These are phyloP conservation scores for Fraxinus xanthoxyloides DNA, from an alignment of 305 asterid species.

Conservation along the genomic window DNA sequence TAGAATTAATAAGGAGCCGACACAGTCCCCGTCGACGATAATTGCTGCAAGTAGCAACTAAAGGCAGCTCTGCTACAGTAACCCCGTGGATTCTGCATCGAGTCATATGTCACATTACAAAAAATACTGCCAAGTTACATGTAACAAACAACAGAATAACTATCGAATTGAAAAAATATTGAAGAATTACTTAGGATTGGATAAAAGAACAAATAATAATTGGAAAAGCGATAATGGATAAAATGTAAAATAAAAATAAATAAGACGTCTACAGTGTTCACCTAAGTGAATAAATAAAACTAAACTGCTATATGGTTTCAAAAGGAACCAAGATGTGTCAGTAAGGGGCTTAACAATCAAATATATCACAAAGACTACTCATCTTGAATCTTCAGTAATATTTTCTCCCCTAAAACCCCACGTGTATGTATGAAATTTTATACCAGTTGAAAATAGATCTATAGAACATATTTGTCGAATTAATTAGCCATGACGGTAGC, in stretches of 20 bases:
- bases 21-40: constrained; percentile 96
- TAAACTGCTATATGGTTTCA: background rate
- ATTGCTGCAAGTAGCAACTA: constrained; percentile 88
- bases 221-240: background rate
- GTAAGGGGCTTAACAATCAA: background rate
- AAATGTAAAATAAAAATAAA: background rate
- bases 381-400: background rate
- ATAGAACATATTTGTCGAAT: background rate
- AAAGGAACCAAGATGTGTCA: background rate
- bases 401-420: background rate
- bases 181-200: background rate
- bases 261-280: background rate
- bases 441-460: background rate
- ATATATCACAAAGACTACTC: background rate
- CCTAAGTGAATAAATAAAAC: background rate
- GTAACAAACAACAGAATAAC: background rate
- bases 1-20: constrained; percentile 69
- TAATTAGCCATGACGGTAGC: background rate
- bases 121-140: background rate
- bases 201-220: background rate
- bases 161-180: background rate
- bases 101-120: constrained; percentile 23
- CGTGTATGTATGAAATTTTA: background rate
- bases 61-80: constrained; percentile 91
- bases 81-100: constrained; percentile 80